Percentiles rank a stretch among this genome's conserved stretches.
phyloP scores from a whole-genome alignment of 2,329 filamentous ascomycete genomes.

The Neonectria punicea region DNA sequence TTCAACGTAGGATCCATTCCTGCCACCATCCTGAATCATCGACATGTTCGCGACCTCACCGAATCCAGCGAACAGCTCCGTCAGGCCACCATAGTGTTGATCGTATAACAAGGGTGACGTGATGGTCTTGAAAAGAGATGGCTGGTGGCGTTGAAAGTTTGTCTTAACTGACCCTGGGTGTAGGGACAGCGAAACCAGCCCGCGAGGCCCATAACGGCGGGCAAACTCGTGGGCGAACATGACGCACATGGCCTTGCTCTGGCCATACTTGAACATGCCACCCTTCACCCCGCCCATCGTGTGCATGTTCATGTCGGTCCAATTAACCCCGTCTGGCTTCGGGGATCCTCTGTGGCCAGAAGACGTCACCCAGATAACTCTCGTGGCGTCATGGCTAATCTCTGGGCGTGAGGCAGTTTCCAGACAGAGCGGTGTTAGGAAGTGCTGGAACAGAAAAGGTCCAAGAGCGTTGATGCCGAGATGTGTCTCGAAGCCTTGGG shows the following conservation, averaged over 20 bases:
- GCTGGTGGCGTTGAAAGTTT: too few relatives aligned
- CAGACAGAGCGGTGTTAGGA: conserved; percentile 37
- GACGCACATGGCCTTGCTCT: conserved; percentile 43
- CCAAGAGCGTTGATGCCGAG: conserved; percentile 53
- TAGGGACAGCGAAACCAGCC: too few relatives aligned
- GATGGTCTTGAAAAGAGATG: too few relatives aligned
- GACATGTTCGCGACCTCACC: too few relatives aligned
- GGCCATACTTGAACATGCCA: conserved; percentile 32
- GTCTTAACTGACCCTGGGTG: too few relatives aligned
- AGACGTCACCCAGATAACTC: conserved; percentile 45
- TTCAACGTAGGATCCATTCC: too few relatives aligned
- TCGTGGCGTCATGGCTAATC: conserved; percentile 41
- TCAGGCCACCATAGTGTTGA: too few relatives aligned
- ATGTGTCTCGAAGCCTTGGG: conserved; percentile 53
- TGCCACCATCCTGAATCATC: too few relatives aligned
- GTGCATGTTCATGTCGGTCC: conserved; percentile 37
- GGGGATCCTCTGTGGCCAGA: conserved; percentile 9
- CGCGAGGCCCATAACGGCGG: conserved; percentile 21
- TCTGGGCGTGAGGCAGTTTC: conserved; percentile 39
- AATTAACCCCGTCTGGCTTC: conserved; percentile 3
- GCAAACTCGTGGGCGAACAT: conserved; percentile 41
- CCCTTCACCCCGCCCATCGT: conserved; percentile 21
- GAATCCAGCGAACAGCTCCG: too few relatives aligned
- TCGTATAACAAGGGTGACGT: too few relatives aligned
- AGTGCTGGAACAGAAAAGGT: conserved; percentile 51